Percentiles rank a stretch among this genome's conserved stretches.
These are phyloP conservation scores for Jaminaea rosea DNA, from an alignment of 1,284 basidiomycete genomes.

Conservation along the genomic window DNA sequence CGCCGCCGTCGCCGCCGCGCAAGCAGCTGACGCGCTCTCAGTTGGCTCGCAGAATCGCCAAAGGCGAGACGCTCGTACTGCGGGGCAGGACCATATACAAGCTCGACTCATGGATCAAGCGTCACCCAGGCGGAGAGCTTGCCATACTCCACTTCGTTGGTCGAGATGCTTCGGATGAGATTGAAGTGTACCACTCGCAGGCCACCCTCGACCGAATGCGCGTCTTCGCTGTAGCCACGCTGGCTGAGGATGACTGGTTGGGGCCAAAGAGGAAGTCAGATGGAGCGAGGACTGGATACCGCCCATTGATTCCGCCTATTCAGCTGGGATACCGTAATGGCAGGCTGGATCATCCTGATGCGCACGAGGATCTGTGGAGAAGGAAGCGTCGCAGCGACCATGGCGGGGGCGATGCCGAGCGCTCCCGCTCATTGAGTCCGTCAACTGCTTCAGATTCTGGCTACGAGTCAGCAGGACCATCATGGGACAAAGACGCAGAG, in stretches of 20 bases:
- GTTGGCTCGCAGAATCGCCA: conserved; percentile 35
- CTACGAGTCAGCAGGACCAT: neutral
- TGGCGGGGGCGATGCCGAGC: neutral
- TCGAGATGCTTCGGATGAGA: conserved; percentile 86
- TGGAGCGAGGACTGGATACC: conserved; percentile 54
- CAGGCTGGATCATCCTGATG: conserved; percentile 39
- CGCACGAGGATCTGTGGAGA: conserved; percentile 33
- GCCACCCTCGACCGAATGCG: conserved; percentile 60
- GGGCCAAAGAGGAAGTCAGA: conserved; percentile 20
- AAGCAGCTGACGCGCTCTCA: conserved; percentile 29
- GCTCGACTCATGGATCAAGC: conserved; percentile 69
- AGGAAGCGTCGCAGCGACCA: neutral
- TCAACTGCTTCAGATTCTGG: neutral
- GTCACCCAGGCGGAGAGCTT: conserved; percentile 82
- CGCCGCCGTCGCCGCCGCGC: too few species aligned
- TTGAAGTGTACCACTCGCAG: conserved; percentile 78
- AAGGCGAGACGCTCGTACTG: conserved; percentile 62
- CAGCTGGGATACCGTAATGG: conserved; percentile 58
- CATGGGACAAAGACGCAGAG: neutral
- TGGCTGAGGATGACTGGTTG: conserved; percentile 54
- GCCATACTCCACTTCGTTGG: conserved; percentile 92
- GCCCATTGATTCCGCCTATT: conserved; percentile 77
- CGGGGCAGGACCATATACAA: conserved; percentile 68
- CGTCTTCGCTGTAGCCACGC: conserved; percentile 65
- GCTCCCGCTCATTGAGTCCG: too few species aligned